Conservation (phyloP, 1,284 basidiomycete species). For the Xerocomus amazonicus region DNA sequence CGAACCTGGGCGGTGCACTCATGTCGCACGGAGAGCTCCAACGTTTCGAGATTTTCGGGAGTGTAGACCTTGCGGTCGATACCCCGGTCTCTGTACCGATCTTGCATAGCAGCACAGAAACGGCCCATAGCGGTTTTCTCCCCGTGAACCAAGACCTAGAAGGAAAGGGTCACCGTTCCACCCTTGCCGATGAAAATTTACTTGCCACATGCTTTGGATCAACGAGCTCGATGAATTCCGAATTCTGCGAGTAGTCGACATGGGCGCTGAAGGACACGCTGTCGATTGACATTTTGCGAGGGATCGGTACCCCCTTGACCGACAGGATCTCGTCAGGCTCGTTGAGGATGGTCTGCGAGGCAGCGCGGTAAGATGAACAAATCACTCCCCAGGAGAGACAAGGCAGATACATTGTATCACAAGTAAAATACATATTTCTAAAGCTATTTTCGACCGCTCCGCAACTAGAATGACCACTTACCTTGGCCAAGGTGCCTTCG, state of each 20-base stretch:
- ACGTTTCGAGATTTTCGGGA: constrained; percentile 87
- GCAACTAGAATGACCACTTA: constrained; percentile 49
- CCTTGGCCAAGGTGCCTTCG: constrained; percentile 94
- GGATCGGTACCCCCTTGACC: constrained; percentile 79
- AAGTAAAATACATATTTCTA: constrained; percentile 27
- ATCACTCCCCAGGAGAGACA: constrained; percentile 11
- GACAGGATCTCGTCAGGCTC: constrained; percentile 87
- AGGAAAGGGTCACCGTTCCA: constrained; percentile 4
- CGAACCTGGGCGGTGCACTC: constrained; percentile 90
- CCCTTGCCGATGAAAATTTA: constrained; percentile 15
- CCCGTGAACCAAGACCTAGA: constrained; percentile 89
- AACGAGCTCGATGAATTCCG: constrained; percentile 92
- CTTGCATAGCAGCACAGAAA: constrained; percentile 80
- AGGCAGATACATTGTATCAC: constrained; percentile 8
- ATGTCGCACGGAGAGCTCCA: constrained; percentile 86
- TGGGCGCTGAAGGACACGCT: constrained; percentile 97
- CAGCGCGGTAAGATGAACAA: constrained; percentile 7
- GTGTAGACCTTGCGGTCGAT: constrained; percentile 96
- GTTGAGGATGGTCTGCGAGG: constrained; percentile 69
- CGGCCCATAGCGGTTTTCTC: constrained; percentile 93
- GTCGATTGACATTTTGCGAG: constrained; percentile 91
- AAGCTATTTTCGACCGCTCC: background rate
- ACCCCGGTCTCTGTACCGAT: constrained; percentile 81
- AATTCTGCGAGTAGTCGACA: constrained; percentile 96
- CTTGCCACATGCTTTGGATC: constrained; percentile 90